Conservation (phyloP, 1,139 yeast species). For the Candida sojae region DNA sequence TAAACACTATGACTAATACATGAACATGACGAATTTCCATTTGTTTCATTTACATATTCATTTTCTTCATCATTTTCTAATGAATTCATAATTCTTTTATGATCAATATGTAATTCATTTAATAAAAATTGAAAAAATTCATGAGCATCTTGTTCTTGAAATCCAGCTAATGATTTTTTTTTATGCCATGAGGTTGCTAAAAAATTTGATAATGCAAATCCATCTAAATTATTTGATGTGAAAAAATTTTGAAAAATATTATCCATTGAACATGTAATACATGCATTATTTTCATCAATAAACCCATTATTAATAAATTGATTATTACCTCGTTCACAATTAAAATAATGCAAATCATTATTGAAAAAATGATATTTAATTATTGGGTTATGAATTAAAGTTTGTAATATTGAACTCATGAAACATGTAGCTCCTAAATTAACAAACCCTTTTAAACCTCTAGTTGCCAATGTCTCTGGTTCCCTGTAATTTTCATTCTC, state of each 20-base stretch:
- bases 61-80: neutral
- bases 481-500: constrained; percentile 21
- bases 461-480: constrained; percentile 64
- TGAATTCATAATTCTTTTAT: constrained; percentile 26
- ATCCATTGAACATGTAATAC: constrained; percentile 85
- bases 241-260: constrained; percentile 69
- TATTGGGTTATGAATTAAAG: constrained; percentile 85
- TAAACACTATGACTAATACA: constrained; percentile 91
- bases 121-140: constrained; percentile 92
- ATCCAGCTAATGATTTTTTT: constrained; percentile 84
- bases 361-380: constrained; percentile 74
- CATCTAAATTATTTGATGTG: constrained; percentile 54
- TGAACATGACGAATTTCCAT: constrained; percentile 42
- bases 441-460: constrained; percentile 83
- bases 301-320: constrained; percentile 23
- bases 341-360: constrained; percentile 55
- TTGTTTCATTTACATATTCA: neutral
- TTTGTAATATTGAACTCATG: constrained; percentile 87
- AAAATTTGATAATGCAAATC: constrained; percentile 74
- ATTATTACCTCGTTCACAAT: constrained; percentile 30
- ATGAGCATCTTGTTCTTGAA: constrained; percentile 97
- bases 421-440: constrained; percentile 97
- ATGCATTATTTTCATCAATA: constrained; percentile 46
- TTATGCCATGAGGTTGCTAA: constrained; percentile 83
- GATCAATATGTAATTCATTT: constrained; percentile 75